Evolutionary conservation across 441 rosid genomes (phyloP).

Genomic region (Populus hybrid): DNA sequence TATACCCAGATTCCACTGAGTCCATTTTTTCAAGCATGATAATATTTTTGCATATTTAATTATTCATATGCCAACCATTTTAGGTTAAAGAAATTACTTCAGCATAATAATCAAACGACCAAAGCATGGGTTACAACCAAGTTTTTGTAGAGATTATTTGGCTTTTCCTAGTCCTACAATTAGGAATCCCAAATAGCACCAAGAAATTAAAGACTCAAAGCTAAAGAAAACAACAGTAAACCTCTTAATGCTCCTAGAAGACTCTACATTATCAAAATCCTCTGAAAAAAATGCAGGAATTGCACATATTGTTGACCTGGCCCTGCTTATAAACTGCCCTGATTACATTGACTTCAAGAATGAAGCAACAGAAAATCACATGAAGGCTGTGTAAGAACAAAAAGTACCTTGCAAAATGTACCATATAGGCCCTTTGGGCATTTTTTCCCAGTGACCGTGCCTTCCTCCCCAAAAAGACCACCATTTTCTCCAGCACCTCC

Average conservation of each 20-base stretch:
- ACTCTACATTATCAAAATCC: not conserved
- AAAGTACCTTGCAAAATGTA: constrained; percentile 77
- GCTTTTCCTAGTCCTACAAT: not conserved
- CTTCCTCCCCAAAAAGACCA: constrained; percentile 75
- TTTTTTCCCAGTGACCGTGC: constrained; percentile 85
- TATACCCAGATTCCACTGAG: not conserved
- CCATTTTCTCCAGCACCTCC: constrained; percentile 90
- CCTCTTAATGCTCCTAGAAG: not conserved
- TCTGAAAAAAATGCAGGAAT: not conserved
- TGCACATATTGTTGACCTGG: not conserved
- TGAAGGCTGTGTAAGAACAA: constrained; percentile 4
- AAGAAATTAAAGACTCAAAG: not conserved
- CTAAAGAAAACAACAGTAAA: not conserved
- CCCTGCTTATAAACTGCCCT: not conserved
- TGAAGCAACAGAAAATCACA: constrained; percentile 3
- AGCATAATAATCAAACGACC: not conserved
- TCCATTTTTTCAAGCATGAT: not conserved
- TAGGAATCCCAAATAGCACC: not conserved
- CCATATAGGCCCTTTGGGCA: constrained; percentile 97
- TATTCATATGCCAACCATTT: not conserved
- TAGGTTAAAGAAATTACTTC: not conserved
- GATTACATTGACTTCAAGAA: not conserved
- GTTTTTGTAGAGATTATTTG: not conserved
- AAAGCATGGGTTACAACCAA: not conserved
- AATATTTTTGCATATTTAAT: not conserved